Conservation (phyloP, 2,329 filamentous ascomycete species). For the Phyllachora maydis region DNA sequence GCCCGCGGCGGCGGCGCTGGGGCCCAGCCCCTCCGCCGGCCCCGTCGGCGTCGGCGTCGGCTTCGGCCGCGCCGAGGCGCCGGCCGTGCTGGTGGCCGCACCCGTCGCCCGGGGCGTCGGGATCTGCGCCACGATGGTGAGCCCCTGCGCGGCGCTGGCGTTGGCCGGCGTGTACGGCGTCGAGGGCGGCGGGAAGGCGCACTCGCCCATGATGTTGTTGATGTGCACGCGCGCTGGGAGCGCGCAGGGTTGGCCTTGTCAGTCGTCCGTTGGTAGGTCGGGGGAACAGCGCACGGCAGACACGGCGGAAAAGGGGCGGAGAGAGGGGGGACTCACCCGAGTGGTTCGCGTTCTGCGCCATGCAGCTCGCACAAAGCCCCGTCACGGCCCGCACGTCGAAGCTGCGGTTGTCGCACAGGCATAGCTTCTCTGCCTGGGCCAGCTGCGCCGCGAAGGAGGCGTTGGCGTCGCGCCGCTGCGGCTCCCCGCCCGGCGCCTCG, state of each 20-base stretch:
- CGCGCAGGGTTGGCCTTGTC: not conserved
- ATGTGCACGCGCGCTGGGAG: constrained; percentile 1
- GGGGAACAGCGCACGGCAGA: not conserved
- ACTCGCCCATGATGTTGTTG: constrained; percentile 1
- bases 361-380: constrained; percentile 2
- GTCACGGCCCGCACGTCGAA: constrained; percentile 2
- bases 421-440: not conserved
- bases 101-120: constrained; percentile 1
- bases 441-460: not conserved
- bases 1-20: not conserved
- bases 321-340: not conserved
- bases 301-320: too few species aligned
- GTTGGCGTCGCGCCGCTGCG: too few species aligned
- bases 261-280: not conserved
- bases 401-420: constrained; percentile 3
- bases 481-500: too few species aligned
- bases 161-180: constrained; percentile 1
- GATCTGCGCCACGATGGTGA: constrained; percentile 3
- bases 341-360: constrained; percentile 1
- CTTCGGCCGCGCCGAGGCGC: not conserved
- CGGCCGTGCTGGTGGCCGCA: not conserved
- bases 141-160: not conserved
- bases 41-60: not conserved
- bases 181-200: constrained; percentile 1
- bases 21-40: not conserved